Base-by-base conservation (phyloP, 1,284 basidiomycete species). In the Naganishia sp. region DNA sequence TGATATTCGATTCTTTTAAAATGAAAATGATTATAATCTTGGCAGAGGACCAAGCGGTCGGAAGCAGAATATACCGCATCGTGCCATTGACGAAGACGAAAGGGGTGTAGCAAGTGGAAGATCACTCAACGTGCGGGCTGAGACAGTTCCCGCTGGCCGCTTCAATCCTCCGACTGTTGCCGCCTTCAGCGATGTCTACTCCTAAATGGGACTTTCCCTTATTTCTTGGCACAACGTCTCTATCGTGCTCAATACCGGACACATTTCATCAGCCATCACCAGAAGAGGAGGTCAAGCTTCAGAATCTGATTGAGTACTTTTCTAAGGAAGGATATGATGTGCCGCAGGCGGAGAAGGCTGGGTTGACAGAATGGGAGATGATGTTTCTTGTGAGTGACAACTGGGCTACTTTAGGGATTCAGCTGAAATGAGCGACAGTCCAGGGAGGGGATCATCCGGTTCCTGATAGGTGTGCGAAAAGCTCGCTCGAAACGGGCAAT, bases 391-490 rank as follows among this genome's bases (percentile, higher is more conserved):
- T 68, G 46, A 46, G 67, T 68, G 3, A 13, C 21, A 16, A 5
- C 10, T 25, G 52, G 9, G 6, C 10, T 15, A 16, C 2, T 13
- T 9, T 36, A 10, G 3, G 36, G 31, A 11, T 25, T 7, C 21
- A 13, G 15, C 28, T 36, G 16, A 21, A 3, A 11, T 9, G 3
- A 3, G 3, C 13, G 6, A 13, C n/a, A 68, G 67, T 68, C 67
- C 3, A 56, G 45, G n/a, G 63, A 68, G 61, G 67, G 67, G 9
- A 53, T 68, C 36, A 54, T 68, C 16, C 55, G 67, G 18, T 68
- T 68, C 49, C 67, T 68, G 25, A 46, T 66, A 10, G 63, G 63
- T 64, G 28, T 6, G 63, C 18, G 36, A 28, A 23, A 11, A n/a
- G 33, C 33, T 25, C 31, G 3, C 9, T 5, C 7, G 23, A 10